phyloP scores from a whole-genome alignment of 495 filamentous ascomycete genomes.

The Podospora australis region DNA sequence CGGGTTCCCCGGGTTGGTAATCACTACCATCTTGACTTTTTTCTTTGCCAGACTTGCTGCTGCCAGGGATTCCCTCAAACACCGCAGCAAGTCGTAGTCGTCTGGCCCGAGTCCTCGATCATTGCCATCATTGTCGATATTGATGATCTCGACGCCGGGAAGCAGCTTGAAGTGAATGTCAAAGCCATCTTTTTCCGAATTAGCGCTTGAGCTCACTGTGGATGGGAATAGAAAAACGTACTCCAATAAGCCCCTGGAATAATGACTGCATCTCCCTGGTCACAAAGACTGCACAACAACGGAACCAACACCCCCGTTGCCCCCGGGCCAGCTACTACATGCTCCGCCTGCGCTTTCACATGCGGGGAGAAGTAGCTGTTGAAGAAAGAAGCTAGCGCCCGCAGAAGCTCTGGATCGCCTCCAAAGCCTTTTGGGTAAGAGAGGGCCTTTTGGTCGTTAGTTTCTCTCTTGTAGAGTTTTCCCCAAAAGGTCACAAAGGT shows the following conservation, averaged over 20 bases:
- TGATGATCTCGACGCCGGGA: background rate
- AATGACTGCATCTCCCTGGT: background rate
- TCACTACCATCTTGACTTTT: background rate
- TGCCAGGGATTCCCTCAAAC: too few species aligned
- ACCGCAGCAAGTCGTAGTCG: too few species aligned
- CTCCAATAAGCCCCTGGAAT: background rate
- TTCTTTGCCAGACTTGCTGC: too few species aligned
- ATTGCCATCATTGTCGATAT: too few species aligned
- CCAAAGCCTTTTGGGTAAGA: background rate
- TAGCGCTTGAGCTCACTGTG: background rate
- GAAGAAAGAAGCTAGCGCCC: background rate
- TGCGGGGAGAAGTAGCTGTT: background rate
- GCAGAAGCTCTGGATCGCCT: background rate
- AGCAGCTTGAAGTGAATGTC: too few species aligned
- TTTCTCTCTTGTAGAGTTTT: too few species aligned
- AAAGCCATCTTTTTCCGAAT: background rate
- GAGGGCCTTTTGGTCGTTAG: background rate
- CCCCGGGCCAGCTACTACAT: background rate
- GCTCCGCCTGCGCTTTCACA: background rate
- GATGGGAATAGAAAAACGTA: background rate
- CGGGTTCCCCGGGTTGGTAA: background rate
- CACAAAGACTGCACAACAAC: background rate
- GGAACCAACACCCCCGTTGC: background rate
- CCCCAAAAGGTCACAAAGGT: too few species aligned
- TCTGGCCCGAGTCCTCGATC: too few species aligned